Conservation (phyloP, 1,139 yeast species). For the Geotrichum carabidarum region DNA sequence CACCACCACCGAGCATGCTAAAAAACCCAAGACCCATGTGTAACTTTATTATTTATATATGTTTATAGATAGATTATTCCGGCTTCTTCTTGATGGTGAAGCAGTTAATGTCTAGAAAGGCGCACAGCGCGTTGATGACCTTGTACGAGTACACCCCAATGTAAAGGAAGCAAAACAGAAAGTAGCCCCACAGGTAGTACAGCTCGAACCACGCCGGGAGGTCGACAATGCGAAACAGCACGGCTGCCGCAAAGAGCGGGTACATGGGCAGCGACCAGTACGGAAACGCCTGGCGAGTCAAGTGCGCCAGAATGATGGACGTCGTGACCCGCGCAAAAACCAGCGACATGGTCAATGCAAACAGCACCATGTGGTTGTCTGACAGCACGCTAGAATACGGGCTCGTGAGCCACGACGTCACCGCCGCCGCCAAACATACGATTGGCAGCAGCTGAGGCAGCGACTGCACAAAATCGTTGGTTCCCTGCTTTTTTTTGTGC, state of each 20-base stretch:
- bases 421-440: conserved; percentile 28
- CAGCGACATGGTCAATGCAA: conserved; percentile 59
- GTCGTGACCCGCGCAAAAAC: conserved; percentile 62
- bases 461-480: conserved; percentile 48
- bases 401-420: conserved; percentile 36
- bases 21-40: neutral
- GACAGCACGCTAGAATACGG: conserved; percentile 37
- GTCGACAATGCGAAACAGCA: conserved; percentile 29
- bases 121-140: conserved; percentile 38
- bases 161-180: conserved; percentile 31
- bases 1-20: neutral
- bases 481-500: conserved; percentile 38
- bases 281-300: conserved; percentile 66
- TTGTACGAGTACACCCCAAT: conserved; percentile 36
- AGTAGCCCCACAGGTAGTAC: conserved; percentile 35
- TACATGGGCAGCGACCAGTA: conserved; percentile 37
- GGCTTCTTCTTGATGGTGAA: conserved; percentile 32
- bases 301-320: conserved; percentile 57
- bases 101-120: conserved; percentile 38
- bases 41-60: neutral
- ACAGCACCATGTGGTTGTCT: conserved; percentile 50
- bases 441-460: conserved; percentile 39
- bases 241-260: conserved; percentile 37
- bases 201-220: conserved; percentile 30
- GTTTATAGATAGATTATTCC: neutral